Conservation (phyloP, 306 rosid genomes). For the Spatholobus suberectus region DNA sequence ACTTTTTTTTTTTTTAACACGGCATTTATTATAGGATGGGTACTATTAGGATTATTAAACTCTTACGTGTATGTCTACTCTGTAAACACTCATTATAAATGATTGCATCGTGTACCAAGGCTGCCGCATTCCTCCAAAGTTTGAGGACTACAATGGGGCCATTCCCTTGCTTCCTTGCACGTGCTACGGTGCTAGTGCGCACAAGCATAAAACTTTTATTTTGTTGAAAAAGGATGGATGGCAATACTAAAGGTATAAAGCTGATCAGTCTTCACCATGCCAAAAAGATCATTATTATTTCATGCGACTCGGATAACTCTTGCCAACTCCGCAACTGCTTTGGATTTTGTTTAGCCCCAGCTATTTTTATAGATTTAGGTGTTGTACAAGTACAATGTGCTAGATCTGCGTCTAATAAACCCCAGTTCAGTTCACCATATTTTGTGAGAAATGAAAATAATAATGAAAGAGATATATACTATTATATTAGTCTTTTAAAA, state of each 20-base stretch:
- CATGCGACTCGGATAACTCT: background rate
- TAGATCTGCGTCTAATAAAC: too few relatives aligned
- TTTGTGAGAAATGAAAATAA: background rate
- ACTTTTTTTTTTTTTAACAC: too few relatives aligned
- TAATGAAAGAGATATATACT: background rate
- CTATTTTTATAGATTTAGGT: background rate
- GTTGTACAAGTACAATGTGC: background rate
- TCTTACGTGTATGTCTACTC: too few relatives aligned
- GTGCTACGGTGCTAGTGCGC: background rate
- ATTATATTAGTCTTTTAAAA: background rate
- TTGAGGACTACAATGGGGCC: background rate
- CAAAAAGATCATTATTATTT: background rate
- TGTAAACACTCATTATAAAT: too few relatives aligned
- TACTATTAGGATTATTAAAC: too few relatives aligned
- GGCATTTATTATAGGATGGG: too few relatives aligned
- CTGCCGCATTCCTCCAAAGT: background rate
- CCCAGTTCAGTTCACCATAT: background rate
- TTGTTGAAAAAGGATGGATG: background rate
- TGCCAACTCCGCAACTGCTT: background rate
- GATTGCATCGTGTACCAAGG: background rate
- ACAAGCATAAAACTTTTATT: background rate
- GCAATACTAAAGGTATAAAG: background rate
- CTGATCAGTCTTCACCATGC: background rate
- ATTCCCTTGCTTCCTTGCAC: background rate
- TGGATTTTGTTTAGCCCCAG: background rate